phyloP scores from a whole-genome alignment of 768 basidiomycete genomes.

The Galerina marginata region DNA sequence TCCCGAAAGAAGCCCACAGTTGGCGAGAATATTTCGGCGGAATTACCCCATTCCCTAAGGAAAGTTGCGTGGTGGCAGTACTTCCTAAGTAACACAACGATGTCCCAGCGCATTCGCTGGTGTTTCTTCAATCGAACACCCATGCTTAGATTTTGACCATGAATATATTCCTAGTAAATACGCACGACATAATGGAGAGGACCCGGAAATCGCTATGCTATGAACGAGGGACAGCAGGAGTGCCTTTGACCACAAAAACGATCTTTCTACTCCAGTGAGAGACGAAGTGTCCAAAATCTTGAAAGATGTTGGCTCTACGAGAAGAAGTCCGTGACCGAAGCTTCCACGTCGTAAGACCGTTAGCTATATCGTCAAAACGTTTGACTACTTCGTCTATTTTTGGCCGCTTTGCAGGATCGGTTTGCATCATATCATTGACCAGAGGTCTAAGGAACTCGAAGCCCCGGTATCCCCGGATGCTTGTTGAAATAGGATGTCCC shows the following conservation, averaged over 20 bases:
- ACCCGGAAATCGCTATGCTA: background rate
- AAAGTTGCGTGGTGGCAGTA: too few relatives aligned
- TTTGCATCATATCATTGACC: constrained; percentile 39
- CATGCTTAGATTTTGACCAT: background rate
- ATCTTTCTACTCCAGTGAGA: constrained; percentile 14
- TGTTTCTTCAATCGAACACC: too few relatives aligned
- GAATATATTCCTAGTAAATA: background rate
- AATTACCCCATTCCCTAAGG: too few relatives aligned
- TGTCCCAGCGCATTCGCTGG: too few relatives aligned
- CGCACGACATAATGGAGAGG: background rate
- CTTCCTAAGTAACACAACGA: too few relatives aligned
- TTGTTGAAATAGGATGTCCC: constrained; percentile 9
- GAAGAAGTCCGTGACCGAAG: constrained; percentile 32
- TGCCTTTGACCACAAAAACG: background rate
- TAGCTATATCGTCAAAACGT: constrained; percentile 32
- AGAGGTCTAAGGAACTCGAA: constrained; percentile 36
- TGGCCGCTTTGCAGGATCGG: constrained; percentile 38
- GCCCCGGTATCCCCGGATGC: constrained; percentile 19
- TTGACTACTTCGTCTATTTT: constrained; percentile 41
- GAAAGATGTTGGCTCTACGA: constrained; percentile 12
- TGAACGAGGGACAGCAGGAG: constrained; percentile 8
- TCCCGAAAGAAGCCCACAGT: too few relatives aligned
- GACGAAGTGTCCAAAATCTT: background rate
- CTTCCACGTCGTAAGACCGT: constrained; percentile 31
- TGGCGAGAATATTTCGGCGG: too few relatives aligned